Base-by-base conservation (phyloP, 495 filamentous ascomycete genomes). In the Neurospora sp. region DNA sequence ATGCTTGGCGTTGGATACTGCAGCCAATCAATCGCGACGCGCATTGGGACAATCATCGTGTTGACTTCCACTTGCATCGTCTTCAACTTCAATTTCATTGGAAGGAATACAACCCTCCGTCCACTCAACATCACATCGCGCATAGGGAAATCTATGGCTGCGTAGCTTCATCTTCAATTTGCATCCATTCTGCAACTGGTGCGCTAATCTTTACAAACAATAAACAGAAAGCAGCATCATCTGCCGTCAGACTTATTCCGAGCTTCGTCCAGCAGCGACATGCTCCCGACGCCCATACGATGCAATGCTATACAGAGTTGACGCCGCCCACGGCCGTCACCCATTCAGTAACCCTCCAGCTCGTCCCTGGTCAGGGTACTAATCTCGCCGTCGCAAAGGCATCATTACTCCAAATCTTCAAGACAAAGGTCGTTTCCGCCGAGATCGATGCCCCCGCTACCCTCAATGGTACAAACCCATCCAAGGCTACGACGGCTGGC, bases 241-340 rank as follows among this genome's bases (percentile, higher is more conserved):
- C 53, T 65, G 20, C 20, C 37, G 45, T 20, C 37, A 22, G 39
- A 65, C 44, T 17, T 31, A 37, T 68, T 35, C 59, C 39, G 10
- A 35, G 10, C 31, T n/a, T 35, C 7, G 22, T 16, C 9, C 9
- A 75, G 39, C 22, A 75, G 39, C 73, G 77, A 80, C 71, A 81
- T 80, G 78, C 74, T 17, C 71, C 48, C 45, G 45, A 70, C 41
- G 70, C n/a, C 37, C 14, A 31, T 8, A 72, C 48, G 6, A 89
- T 89, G 87, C 87, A 89, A 78, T 87, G 85, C 84, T 98, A 98
- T 84, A 93, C 93, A 74, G 94, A 98, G 86, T 83, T 99, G 78
- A 89, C 93, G 75, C 90, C 96, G 82, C 94, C 96, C 27, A 96
- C 93, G 77, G 93, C 94, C 76, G 93, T 99, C 78, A 93, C 93